A percentile compares a stretch with the other conserved stretches of the same genome.
phyloP scores from a whole-genome alignment of 2,329 filamentous ascomycete genomes.

The Paraphoma sp. region DNA sequence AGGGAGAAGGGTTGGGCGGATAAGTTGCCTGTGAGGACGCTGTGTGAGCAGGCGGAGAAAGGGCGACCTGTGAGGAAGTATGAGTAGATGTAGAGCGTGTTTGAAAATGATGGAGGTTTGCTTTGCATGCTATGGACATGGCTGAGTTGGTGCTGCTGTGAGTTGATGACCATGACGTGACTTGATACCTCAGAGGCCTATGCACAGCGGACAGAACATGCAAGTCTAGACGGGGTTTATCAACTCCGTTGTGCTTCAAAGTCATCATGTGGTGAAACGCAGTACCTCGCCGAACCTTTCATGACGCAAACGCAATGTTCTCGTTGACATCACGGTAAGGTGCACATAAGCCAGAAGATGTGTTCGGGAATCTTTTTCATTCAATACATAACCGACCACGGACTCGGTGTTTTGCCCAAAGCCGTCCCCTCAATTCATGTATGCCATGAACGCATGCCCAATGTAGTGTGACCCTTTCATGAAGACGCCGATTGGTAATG shows the following conservation, averaged over 20 bases:
- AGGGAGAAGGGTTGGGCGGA: constrained; percentile 68
- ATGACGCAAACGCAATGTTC: no score
- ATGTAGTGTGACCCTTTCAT: constrained; percentile 38
- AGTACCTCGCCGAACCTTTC: no score
- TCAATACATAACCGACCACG: constrained; percentile 44
- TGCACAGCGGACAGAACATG: no score
- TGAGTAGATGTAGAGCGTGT: constrained; percentile 15
- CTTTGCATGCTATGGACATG: no score
- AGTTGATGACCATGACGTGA: no score
- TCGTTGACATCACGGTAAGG: no score
- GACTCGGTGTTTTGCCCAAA: constrained; percentile 32
- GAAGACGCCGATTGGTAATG: constrained; percentile 44
- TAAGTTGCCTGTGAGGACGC: constrained; percentile 60
- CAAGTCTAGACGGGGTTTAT: no score
- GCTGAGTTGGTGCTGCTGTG: no score
- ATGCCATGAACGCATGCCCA: constrained; percentile 39
- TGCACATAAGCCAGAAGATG: background rate
- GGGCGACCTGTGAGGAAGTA: constrained; percentile 63
- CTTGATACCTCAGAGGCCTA: no score
- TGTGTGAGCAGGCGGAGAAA: constrained; percentile 76
- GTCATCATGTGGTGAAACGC: no score
- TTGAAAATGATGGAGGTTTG: background rate
- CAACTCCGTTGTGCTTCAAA: no score
- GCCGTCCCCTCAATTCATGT: constrained; percentile 41
- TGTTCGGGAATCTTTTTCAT: constrained; percentile 43